Conservation (phyloP, 768 basidiomycete genomes). For the Termitomyces sp. region DNA sequence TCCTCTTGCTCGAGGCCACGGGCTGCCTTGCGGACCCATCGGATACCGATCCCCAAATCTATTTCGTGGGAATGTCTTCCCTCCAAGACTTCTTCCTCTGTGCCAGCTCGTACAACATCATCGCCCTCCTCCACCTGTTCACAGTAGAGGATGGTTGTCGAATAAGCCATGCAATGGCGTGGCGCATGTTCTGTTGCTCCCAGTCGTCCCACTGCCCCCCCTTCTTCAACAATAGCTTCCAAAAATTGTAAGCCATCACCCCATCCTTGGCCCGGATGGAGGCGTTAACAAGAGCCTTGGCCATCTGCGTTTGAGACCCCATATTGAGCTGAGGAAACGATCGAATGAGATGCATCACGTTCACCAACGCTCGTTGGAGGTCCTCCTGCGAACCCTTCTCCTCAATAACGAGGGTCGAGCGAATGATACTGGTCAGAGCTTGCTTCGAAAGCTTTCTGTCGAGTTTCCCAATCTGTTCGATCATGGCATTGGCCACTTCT, state of each 20-base stretch:
- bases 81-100: neutral
- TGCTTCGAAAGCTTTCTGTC: constrained; percentile 40
- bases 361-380: constrained; percentile 32
- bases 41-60: neutral
- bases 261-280: constrained; percentile 49
- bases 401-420: constrained; percentile 29
- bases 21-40: neutral
- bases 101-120: constrained; percentile 34
- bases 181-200: constrained; percentile 42
- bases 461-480: constrained; percentile 33
- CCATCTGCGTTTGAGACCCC: constrained; percentile 43
- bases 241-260: constrained; percentile 56
- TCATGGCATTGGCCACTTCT: constrained; percentile 40
- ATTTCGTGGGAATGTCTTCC: constrained; percentile 3
- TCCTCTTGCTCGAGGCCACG: constrained; percentile 3
- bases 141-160: constrained; percentile 16
- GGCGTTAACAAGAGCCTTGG: constrained; percentile 45
- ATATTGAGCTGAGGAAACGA: constrained; percentile 30
- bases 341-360: constrained; percentile 39
- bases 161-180: constrained; percentile 34
- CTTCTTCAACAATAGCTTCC: constrained; percentile 43
- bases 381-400: constrained; percentile 19
- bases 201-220: constrained; percentile 46
- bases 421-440: constrained; percentile 47
- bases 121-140: constrained; percentile 16